Evolutionary conservation across 192 early-diverging fungal species (phyloP).

Genomic region (Linnemannia exigua): DNA sequence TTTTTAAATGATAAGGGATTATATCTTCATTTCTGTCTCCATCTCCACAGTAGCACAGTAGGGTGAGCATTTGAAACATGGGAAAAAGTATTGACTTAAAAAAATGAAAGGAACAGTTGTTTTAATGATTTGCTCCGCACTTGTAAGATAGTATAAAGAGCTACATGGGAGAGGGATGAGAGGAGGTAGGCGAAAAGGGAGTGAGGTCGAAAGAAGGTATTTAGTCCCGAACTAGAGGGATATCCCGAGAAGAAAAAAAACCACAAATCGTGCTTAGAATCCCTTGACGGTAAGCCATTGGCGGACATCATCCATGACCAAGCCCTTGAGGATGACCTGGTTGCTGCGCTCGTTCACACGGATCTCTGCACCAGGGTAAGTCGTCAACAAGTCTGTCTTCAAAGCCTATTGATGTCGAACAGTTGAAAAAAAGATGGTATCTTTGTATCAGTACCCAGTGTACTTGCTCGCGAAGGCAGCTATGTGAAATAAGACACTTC

Average conservation of each 20-base stretch:
- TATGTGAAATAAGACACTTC: neutral
- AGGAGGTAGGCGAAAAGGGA: neutral
- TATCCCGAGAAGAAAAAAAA: neutral
- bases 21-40: too few relatives aligned
- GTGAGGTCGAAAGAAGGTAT: too few relatives aligned
- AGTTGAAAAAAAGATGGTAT: neutral
- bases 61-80: too few relatives aligned
- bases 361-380: conserved; percentile 43
- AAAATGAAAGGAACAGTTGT: neutral
- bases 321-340: conserved; percentile 59
- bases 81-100: too few relatives aligned
- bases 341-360: conserved; percentile 50
- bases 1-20: too few relatives aligned
- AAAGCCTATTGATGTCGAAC: conserved; percentile 22
- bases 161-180: neutral
- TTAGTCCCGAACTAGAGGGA: neutral
- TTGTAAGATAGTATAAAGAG: neutral
- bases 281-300: conserved; percentile 60
- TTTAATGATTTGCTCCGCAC: neutral
- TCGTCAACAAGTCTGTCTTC: conserved; percentile 40
- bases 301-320: conserved; percentile 46
- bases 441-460: neutral
- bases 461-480: neutral
- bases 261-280: conserved; percentile 25
- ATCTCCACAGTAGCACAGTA: too few relatives aligned